Conservation (phyloP, 176 grass and related monocot genomes). For the Chrysopogon serrulatus region DNA sequence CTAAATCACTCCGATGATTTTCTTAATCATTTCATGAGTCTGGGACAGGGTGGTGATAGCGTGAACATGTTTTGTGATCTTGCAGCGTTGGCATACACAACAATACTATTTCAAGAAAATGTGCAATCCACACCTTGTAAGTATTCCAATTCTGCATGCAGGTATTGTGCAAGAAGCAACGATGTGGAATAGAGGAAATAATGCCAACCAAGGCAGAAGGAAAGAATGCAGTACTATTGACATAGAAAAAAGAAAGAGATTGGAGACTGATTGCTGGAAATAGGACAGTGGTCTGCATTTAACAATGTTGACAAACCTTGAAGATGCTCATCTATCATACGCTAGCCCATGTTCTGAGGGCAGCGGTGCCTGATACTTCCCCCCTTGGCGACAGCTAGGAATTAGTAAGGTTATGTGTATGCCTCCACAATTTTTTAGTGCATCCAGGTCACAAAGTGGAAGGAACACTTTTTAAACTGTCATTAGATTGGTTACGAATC, state of each 20-base stretch:
- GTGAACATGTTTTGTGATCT: background rate
- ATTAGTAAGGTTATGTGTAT: background rate
- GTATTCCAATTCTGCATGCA: background rate
- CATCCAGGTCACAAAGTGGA: background rate
- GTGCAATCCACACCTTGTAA: background rate
- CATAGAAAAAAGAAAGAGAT: background rate
- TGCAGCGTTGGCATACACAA: background rate
- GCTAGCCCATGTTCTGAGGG: background rate
- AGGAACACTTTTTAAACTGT: background rate
- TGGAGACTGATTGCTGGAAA: background rate
- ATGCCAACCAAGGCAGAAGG: background rate
- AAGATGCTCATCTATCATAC: background rate
- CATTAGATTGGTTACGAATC: background rate
- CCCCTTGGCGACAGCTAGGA: background rate
- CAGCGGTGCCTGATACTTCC: background rate
- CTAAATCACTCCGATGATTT: background rate
- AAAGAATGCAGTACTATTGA: background rate
- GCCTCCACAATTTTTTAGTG: background rate
- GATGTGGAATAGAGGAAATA: background rate
- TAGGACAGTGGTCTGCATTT: background rate
- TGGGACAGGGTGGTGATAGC: background rate
- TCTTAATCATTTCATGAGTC: background rate
- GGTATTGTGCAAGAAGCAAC: background rate
- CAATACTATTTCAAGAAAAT: background rate
- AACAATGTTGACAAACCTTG: background rate